Evolutionary conservation across 2,329 filamentous ascomycete genomes (phyloP).

Genomic region (Beauveria brongniartii): DNA sequence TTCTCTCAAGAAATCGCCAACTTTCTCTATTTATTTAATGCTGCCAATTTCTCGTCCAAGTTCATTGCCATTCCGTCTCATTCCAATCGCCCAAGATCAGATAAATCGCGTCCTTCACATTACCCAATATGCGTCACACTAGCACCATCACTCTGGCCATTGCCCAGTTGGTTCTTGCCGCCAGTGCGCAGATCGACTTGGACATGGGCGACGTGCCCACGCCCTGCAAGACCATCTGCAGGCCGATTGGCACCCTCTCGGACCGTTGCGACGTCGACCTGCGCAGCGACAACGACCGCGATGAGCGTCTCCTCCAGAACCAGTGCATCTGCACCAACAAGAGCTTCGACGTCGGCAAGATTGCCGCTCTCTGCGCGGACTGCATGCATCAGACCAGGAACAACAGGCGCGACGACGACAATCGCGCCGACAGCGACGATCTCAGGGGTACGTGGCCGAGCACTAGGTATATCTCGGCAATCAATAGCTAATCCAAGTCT

Average conservation of each 20-base stretch:
- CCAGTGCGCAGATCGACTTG: conserved; percentile 24
- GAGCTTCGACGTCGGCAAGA: conserved; percentile 29
- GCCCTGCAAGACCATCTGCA: conserved; percentile 27
- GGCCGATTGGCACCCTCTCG: conserved; percentile 27
- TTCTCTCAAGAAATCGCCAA: background rate
- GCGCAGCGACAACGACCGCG: conserved; percentile 21
- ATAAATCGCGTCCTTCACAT: background rate
- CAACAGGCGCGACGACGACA: background rate
- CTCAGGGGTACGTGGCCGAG: background rate
- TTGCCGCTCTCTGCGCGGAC: conserved; percentile 19
- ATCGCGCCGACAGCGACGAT: background rate
- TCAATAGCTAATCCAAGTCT: background rate
- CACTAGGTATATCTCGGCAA: background rate
- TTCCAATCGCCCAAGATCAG: background rate
- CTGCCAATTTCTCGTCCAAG: background rate
- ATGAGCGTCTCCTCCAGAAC: conserved; percentile 27
- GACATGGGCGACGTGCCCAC: conserved; percentile 26
- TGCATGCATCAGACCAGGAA: conserved; percentile 4
- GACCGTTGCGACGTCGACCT: conserved; percentile 27
- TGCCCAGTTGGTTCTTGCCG: background rate
- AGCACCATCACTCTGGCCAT: background rate
- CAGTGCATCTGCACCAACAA: conserved; percentile 35
- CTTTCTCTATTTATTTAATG: background rate
- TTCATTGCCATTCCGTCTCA: background rate
- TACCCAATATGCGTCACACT: background rate